Base-by-base conservation (phyloP, 23 red algal species). In the Gracilaria domingensis region DNA sequence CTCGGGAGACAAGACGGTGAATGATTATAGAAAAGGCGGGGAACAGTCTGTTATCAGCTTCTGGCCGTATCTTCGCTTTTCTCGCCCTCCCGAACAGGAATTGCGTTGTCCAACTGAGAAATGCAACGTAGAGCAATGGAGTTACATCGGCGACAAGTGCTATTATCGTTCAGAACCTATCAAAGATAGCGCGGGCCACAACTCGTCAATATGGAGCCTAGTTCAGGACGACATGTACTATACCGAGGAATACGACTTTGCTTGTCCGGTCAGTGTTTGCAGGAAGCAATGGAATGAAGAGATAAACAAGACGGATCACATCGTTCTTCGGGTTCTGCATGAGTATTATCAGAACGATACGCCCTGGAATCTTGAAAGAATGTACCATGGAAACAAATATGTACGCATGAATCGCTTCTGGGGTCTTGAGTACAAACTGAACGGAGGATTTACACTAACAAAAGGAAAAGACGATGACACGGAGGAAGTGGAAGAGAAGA, bases 241-340 rank as follows among this genome's bases (percentile, higher is more conserved):
- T 51, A 38, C 82, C 1, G 59, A 71, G 53, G 82, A 86, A 35
- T 70, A 51, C 49, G 82, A 86, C 39, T 86, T 86, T 70, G 58
- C 62, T 44, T 86, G 82, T 34, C 82, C 82, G 24, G 82, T 73
- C n/a, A 8, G 8, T 24, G 82, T 86, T 39, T 86, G 82, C 44
- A 64, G 82, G 58, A 61, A 86, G 18, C 82, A 86, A 45, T 86
- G 82, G 82, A 48, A 86, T 69, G 82, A 86, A 69, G 82, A 86
- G 65, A 61, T 86, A 23, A 73, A 86, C 38, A n/a, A 69, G n/a
- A 86, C 82, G 16, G 28, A 45, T 14, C 82, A 86, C 26, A 48
- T 86, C 16, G 20, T 86, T 18, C 47, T 86, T 42, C 61, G 82
- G 9, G 82, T 71, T 30, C 44, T 86, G 25, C 64, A 72, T 12